Percentiles rank a stretch among this genome's conserved stretches.
Conservation (phyloP, 108 stramenopile genomes). For the Mediolabrus comicus region DNA sequence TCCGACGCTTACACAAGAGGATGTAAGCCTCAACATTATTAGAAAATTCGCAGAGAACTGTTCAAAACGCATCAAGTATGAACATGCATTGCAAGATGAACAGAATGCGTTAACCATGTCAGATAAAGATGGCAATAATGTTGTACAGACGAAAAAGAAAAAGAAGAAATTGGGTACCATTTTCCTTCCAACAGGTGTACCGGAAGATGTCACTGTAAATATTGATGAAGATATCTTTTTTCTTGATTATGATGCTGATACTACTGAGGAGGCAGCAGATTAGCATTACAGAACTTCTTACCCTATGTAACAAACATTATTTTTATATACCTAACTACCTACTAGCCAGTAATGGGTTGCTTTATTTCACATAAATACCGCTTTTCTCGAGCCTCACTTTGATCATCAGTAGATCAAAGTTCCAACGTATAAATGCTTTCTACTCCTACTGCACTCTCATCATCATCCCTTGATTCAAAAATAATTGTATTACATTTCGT, state of each 20-base stretch:
- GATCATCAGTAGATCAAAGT: no score
- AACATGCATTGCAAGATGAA: slow-evolving; percentile 37
- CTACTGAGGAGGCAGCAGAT: neutral
- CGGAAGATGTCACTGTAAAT: slow-evolving; percentile 24
- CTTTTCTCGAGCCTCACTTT: no score
- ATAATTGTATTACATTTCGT: no score
- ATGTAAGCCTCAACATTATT: slow-evolving; percentile 40
- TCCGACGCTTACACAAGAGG: slow-evolving; percentile 33
- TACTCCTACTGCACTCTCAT: no score
- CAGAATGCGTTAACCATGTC: slow-evolving; percentile 20
- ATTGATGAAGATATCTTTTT: slow-evolving; percentile 32
- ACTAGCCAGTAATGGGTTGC: no score
- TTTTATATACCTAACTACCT: no score
- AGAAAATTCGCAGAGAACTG: slow-evolving; percentile 40
- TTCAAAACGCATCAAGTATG: slow-evolving; percentile 35
- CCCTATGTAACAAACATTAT: no score
- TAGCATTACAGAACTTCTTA: no score
- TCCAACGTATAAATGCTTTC: no score
- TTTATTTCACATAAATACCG: no score
- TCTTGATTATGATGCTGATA: slow-evolving; percentile 1
- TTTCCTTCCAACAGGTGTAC: slow-evolving; percentile 30
- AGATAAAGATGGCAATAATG: neutral
- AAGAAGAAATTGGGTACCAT: slow-evolving; percentile 27
- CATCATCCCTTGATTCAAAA: no score
- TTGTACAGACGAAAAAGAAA: neutral